These are phyloP conservation scores for Lactifluus piperatus DNA, from an alignment of 768 basidiomycete genomes.

Conservation along the genomic window DNA sequence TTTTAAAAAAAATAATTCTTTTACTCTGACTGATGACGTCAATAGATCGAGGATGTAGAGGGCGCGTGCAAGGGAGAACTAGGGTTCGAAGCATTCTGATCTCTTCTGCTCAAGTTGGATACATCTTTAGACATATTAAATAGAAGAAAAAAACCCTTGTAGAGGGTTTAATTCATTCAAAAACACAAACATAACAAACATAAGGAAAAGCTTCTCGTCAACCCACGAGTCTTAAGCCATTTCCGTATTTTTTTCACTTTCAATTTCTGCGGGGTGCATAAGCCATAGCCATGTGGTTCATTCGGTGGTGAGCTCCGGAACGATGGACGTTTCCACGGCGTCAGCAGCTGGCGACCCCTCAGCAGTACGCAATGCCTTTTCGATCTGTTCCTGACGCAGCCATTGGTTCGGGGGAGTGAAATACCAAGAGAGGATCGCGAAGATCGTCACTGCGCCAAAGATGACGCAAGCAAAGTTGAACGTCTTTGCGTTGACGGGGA, in stretches of 20 bases:
- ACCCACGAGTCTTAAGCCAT: no score
- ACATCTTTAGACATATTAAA: neutral
- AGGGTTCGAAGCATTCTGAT: conserved; percentile 47
- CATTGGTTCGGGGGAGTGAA: conserved; percentile 73
- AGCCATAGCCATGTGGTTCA: no score
- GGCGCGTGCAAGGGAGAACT: conserved; percentile 68
- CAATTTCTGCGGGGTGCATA: no score
- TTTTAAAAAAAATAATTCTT: neutral
- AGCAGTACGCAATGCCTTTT: conserved; percentile 35
- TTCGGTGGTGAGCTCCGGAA: no score
- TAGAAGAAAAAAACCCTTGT: neutral
- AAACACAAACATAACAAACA: neutral
- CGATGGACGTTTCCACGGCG: neutral
- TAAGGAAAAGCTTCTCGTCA: neutral
- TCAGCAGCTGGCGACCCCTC: conserved; percentile 16
- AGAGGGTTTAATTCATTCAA: neutral
- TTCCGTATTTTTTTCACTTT: neutral
- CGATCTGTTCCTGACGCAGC: conserved; percentile 58
- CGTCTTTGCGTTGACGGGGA: conserved; percentile 63
- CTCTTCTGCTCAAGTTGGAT: no score
- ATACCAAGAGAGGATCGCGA: conserved; percentile 71
- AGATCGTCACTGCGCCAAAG: conserved; percentile 68
- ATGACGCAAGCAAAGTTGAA: conserved; percentile 86
- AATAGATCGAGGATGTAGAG: conserved; percentile 63
- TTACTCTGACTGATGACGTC: neutral